Evolutionary conservation across 768 basidiomycete species (phyloP).

Genomic region (Rhizopogon rudus): DNA sequence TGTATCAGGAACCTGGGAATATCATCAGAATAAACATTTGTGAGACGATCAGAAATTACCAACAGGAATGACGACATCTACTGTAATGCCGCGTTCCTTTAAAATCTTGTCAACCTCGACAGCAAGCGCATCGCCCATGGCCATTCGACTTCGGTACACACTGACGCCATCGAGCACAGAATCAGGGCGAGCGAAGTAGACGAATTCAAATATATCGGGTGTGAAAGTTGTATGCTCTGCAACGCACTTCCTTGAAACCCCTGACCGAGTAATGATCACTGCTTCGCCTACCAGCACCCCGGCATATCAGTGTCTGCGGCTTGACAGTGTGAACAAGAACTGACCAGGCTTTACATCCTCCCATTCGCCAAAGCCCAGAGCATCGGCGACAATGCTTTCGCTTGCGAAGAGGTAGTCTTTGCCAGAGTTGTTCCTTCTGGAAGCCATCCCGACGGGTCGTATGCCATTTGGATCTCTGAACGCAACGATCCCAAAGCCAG

Average conservation of each 20-base stretch:
- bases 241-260: constrained; percentile 72
- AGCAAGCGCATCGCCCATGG: constrained; percentile 96
- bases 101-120: constrained; percentile 79
- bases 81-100: constrained; percentile 55
- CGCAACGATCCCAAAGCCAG: constrained; percentile 96
- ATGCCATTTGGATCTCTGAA: constrained; percentile 99
- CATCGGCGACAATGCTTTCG: constrained; percentile 96
- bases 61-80: constrained; percentile 97
- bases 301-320: constrained; percentile 4
- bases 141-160: constrained; percentile 97
- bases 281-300: constrained; percentile 67
- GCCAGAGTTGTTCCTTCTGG: constrained; percentile 52
- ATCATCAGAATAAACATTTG: background rate
- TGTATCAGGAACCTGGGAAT: constrained; percentile 82
- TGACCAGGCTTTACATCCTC: constrained; percentile 87
- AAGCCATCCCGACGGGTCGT: constrained; percentile 84
- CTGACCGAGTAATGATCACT: constrained; percentile 84
- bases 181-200: constrained; percentile 97
- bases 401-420: constrained; percentile 89
- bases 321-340: constrained; percentile 10
- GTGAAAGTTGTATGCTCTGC: constrained; percentile 71
- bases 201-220: constrained; percentile 98
- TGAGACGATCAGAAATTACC: constrained; percentile 15
- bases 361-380: constrained; percentile 88
- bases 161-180: constrained; percentile 96